Evolutionary conservation across 176 grass and related monocot genomes (phyloP).

Genomic region (Lolium multiflorum): DNA sequence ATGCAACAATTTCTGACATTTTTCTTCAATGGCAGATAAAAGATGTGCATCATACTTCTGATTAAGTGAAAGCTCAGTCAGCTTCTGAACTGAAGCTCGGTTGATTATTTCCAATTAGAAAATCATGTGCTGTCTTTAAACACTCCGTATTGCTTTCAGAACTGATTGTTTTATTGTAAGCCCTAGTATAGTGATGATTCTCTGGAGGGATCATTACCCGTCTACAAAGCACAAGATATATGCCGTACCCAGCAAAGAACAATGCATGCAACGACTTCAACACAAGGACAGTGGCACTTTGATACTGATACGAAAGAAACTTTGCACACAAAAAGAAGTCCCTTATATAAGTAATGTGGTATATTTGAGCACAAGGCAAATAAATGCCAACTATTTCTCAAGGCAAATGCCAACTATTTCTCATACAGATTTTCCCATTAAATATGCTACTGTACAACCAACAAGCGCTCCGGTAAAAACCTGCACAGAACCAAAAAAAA

Average conservation of each 20-base stretch:
- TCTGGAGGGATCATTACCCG: not conserved
- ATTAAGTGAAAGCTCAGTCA: not conserved
- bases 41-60: not conserved
- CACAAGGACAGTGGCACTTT: not conserved
- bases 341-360: conserved; percentile 10
- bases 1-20: not conserved
- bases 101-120: not conserved
- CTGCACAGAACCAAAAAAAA: conserved; percentile 26
- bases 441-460: conserved; percentile 68
- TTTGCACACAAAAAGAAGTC: conserved; percentile 6
- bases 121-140: not conserved
- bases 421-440: conserved; percentile 73
- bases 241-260: not conserved
- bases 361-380: conserved; percentile 34
- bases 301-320: not conserved
- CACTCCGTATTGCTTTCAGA: not conserved
- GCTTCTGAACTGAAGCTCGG: not conserved
- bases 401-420: conserved; percentile 37
- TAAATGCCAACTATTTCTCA: conserved; percentile 47
- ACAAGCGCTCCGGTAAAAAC: conserved; percentile 84
- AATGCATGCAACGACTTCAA: not conserved
- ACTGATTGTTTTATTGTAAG: not conserved
- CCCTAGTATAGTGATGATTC: not conserved
- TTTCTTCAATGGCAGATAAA: not conserved
- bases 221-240: not conserved